These are phyloP conservation scores for Arabidopsis thaliana DNA, from an alignment of 345 rosid species.

Conservation along the genomic window TAIR10.1 NC_003074.8:18121001-18121500, in stretches of 20 bases:
- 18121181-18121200: constrained; percentile 82
- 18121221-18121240: background rate
- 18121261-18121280: constrained; percentile 1
- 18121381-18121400: background rate
- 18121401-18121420: background rate
- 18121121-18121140: background rate
- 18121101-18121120: constrained; percentile 3
- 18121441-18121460: background rate
- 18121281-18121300: constrained; percentile 16
- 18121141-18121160: constrained; percentile 66
- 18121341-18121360: background rate
- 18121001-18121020: constrained; percentile 11
- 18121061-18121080: background rate
- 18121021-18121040: background rate
- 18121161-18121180: constrained; percentile 88
- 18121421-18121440: background rate
- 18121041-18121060: constrained; percentile 1
- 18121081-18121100: background rate
- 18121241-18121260: background rate
- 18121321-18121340: constrained; percentile 5
- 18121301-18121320: background rate
- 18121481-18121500: constrained; percentile 87
- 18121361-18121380: background rate
- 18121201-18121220: background rate
- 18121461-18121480: constrained; percentile 68